Evolutionary conservation across 495 filamentous ascomycete species (phyloP).

Genomic region (Thermochaetoides thermophila): DNA sequence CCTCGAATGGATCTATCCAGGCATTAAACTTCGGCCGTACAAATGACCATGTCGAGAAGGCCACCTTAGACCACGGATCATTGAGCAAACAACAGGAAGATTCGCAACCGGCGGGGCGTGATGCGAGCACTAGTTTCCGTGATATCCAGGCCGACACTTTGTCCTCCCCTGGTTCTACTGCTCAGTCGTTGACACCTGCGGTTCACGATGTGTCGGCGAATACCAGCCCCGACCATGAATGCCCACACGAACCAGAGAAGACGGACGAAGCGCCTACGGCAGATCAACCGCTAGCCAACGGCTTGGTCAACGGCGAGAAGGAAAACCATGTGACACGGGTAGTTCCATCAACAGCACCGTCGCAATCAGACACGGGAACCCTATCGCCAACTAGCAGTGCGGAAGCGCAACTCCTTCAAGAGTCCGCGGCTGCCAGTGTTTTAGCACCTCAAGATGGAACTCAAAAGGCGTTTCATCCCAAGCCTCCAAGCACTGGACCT

Average conservation of each 20-base stretch:
- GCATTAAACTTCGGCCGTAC: not conserved
- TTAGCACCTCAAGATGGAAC: too few relatives aligned
- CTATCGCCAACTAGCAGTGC: slow-evolving; percentile 12
- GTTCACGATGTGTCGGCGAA: slow-evolving; percentile 32
- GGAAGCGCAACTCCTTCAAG: slow-evolving; percentile 27
- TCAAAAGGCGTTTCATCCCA: too few relatives aligned
- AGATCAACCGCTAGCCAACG: not conserved
- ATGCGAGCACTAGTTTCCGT: too few relatives aligned
- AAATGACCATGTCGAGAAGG: slow-evolving; percentile 1
- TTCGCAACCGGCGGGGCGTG: too few relatives aligned
- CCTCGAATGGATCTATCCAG: not conserved
- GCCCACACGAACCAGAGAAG: slow-evolving; percentile 23
- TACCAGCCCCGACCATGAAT: slow-evolving; percentile 40
- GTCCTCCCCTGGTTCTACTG: slow-evolving; percentile 31
- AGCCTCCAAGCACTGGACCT: too few relatives aligned
- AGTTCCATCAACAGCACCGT: slow-evolving; percentile 3
- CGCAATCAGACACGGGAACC: not conserved
- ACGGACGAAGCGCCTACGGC: slow-evolving; percentile 18
- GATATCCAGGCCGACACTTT: slow-evolving; percentile 22
- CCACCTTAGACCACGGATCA: slow-evolving; percentile 1
- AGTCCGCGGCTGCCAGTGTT: slow-evolving; percentile 24
- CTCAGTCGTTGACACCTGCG: slow-evolving; percentile 24
- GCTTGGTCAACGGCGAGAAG: slow-evolving; percentile 4
- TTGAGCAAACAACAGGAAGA: slow-evolving; percentile 9
- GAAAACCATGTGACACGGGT: not conserved